Percentiles rank a stretch among this genome's conserved stretches.
phyloP scores from a whole-genome alignment of 441 rosid species.

The Corymbia calophylla region DNA sequence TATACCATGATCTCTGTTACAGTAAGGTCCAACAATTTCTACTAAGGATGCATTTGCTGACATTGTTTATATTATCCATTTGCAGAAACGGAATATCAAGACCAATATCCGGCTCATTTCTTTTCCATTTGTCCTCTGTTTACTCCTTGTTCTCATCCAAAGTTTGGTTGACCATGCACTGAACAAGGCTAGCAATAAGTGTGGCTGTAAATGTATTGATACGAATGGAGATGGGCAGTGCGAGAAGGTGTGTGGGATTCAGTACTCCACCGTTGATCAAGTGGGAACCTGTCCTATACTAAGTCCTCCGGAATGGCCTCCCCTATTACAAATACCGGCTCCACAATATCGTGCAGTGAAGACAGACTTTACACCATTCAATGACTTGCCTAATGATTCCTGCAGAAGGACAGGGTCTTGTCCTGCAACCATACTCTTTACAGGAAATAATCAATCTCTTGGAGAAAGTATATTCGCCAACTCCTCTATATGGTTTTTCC shows the following conservation, averaged over 20 bases:
- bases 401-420: background rate
- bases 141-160: background rate
- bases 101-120: conserved; percentile 3
- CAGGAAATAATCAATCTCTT: conserved; percentile 1
- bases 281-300: background rate
- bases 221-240: conserved; percentile 35
- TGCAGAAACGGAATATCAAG: conserved; percentile 2
- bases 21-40: background rate
- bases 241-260: conserved; percentile 53
- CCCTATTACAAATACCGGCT: background rate
- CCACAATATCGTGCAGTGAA: conserved; percentile 2
- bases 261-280: conserved; percentile 18
- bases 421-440: conserved; percentile 6
- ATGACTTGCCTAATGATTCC: conserved; percentile 1
- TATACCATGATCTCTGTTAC: background rate
- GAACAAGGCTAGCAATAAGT: background rate
- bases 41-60: background rate
- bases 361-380: background rate
- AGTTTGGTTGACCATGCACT: background rate
- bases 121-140: background rate
- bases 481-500: background rate
- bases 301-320: background rate
- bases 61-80: background rate
- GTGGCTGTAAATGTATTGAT: conserved; percentile 33
- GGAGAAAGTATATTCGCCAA: background rate